phyloP scores from a whole-genome alignment of 1,284 basidiomycete species.

The Coniferiporia weirii region DNA sequence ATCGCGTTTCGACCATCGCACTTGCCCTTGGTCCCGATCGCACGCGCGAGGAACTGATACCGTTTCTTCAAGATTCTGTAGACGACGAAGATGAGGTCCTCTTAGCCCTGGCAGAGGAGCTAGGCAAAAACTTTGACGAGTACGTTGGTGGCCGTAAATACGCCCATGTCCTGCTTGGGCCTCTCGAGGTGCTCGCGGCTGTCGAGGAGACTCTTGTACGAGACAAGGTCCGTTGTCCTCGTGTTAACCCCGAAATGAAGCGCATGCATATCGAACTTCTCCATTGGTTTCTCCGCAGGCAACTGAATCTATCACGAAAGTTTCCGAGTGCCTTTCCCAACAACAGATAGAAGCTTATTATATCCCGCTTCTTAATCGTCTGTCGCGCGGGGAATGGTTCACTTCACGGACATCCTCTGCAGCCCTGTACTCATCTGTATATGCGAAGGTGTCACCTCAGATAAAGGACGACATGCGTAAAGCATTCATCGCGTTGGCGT shows the following conservation, averaged over 20 bases:
- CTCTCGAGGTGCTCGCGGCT: conserved; percentile 92
- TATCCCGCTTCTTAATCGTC: conserved; percentile 86
- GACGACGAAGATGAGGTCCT: conserved; percentile 99
- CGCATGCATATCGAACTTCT: conserved; percentile 2
- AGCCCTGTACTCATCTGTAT: conserved; percentile 91
- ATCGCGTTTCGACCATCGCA: conserved; percentile 97
- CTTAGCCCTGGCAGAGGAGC: conserved; percentile 92
- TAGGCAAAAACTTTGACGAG: conserved; percentile 89
- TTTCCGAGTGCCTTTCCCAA: conserved; percentile 75
- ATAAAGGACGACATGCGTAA: conserved; percentile 89
- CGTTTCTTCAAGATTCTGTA: conserved; percentile 96
- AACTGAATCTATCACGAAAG: conserved; percentile 93
- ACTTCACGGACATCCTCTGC: conserved; percentile 97
- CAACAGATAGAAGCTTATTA: conserved; percentile 87
- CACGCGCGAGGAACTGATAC: conserved; percentile 92
- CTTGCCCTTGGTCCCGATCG: conserved; percentile 95
- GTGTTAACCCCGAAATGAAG: conserved; percentile 1
- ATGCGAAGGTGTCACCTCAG: conserved; percentile 67
- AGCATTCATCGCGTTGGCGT: conserved; percentile 78
- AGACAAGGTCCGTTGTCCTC: conserved; percentile 73
- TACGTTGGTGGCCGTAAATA: conserved; percentile 90
- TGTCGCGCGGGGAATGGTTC: conserved; percentile 97
- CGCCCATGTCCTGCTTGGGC: conserved; percentile 87
- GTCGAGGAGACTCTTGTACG: conserved; percentile 98
- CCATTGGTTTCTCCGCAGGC: conserved; percentile 50